A percentile compares a stretch with the other conserved stretches of the same genome.
These are phyloP conservation scores for Ophiognomonia clavigignenti-juglandacearum DNA, from an alignment of 2,329 filamentous ascomycete species.

Conservation along the genomic window DNA sequence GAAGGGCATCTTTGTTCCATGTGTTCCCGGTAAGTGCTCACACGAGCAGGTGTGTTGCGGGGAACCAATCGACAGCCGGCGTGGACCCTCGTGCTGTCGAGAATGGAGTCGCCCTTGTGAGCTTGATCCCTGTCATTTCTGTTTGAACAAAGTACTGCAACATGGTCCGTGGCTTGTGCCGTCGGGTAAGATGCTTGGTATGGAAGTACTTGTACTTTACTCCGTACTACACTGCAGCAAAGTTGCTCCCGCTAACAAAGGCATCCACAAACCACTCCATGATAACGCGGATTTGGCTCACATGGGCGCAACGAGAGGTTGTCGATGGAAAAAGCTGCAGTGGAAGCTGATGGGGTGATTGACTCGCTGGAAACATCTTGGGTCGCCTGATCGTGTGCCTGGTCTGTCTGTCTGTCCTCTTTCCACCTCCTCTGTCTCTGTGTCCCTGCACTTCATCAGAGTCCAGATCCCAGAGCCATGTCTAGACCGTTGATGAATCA, in stretches of 20 bases:
- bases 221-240: no score
- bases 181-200: background rate
- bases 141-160: no score
- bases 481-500: no score
- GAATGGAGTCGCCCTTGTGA: constrained; percentile 1
- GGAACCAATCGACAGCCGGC: constrained; percentile 11
- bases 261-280: no score
- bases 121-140: constrained; percentile 2
- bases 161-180: no score
- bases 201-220: background rate
- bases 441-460: no score
- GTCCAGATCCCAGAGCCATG: no score
- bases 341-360: background rate
- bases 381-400: background rate
- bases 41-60: constrained; percentile 3
- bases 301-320: background rate
- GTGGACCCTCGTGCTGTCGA: constrained; percentile 10
- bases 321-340: background rate
- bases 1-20: no score
- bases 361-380: background rate
- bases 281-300: background rate
- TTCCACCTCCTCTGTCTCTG: no score
- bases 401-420: no score
- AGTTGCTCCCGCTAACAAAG: no score
- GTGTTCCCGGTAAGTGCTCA: constrained; percentile 13